Evolutionary conservation across 139 green algal genomes (phyloP), one percentile per base, ranked within the genome.

Genomic region (Picocystis salinarum): DNA sequence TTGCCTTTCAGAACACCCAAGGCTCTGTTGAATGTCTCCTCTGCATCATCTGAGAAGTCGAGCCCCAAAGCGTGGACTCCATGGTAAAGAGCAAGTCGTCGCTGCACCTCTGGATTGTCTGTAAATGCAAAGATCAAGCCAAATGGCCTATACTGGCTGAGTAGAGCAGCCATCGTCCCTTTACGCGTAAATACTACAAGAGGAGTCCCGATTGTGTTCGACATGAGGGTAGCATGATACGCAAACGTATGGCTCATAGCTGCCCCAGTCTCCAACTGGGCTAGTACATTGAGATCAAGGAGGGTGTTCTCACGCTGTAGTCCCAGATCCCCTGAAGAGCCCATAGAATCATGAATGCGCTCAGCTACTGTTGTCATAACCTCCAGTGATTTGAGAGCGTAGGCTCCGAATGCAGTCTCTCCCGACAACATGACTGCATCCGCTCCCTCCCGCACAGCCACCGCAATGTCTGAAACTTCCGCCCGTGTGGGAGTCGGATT

Each of bases 341-440:
- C n/a, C n/a, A n/a, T n/a, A n/a, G n/a, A n/a, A n/a, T n/a, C n/a
- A n/a, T n/a, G n/a, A n/a, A n/a, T n/a, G n/a, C n/a, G n/a, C n/a
- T n/a, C n/a, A n/a, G n/a, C n/a, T n/a, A n/a, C n/a, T n/a, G n/a
- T n/a, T n/a, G 36, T 19, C 36, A 44, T 44, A 20, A 18, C 7
- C 7, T 19, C 36, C 36, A 28, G 36, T 23, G 25, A 28, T 23
- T 28, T 44, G 36, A 44, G 25, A 20, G 7, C 26, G 48, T 82
- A 81, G 5, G 47, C 40, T 5, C 76, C 76, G 50, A 77, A 80
- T 7, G 80, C 80, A 11, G 63, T 73, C 52, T 76, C 76, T 19
- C 76, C 76, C 5, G 51, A 71, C 29, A 91, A 62, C 79, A 91
- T 90, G 5, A 91, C 64, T 4, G 71, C 77, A 50, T 91, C 79